Base-by-base conservation (phyloP, 2,329 filamentous ascomycete genomes). In the Trichoderma atrobrunneum region DNA sequence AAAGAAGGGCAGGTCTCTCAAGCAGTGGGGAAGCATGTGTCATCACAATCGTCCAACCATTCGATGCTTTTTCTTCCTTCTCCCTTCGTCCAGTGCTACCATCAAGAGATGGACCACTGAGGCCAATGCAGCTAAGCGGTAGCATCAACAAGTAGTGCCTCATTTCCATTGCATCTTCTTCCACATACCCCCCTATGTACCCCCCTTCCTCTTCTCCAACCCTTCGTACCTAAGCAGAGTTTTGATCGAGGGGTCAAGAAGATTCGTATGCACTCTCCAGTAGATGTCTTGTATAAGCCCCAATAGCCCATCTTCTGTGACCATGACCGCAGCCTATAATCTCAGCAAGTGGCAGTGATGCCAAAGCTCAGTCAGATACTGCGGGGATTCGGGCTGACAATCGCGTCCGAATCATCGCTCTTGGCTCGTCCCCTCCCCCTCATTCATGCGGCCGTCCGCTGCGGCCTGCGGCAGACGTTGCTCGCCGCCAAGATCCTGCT, bases 1-100 rank as follows among this genome's bases (percentile, higher is more conserved):
- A 61, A 24, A 69, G n/a, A 36, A 61, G 48, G 63, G 63, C 63
- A 66, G 28, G 63, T 26, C 63, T 56, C 30, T 10, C 63, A 36
- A 61, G 36, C 66, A 24, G 66, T 61, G 66, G 66, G 65, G 66
- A 61, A 51, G 28, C n/a, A 36, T 69, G 66, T 60, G 57, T 69
- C 66, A 60, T 69, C 56, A 24, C n/a, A 30, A 12, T 51, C 26
- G 57, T 61, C 57, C 65, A 51, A 69, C 66, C 66, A 36, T 61
- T 57, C n/a, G 28, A 69, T 69, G 66, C 12, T 26, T 36, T 61
- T 34, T 16, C 21, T 34, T 24, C 48, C 14, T 10, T 51, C 24
- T 63, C 21, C 36, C 61, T 54, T 63, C 12, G 39, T 39, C 63
- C 48, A 66, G 32, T 56, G 63, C n/a, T 56, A 66, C 63, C 26